phyloP scores from a whole-genome alignment of 2,329 filamentous ascomycete species.

The Aspergillus tubingensis region DNA sequence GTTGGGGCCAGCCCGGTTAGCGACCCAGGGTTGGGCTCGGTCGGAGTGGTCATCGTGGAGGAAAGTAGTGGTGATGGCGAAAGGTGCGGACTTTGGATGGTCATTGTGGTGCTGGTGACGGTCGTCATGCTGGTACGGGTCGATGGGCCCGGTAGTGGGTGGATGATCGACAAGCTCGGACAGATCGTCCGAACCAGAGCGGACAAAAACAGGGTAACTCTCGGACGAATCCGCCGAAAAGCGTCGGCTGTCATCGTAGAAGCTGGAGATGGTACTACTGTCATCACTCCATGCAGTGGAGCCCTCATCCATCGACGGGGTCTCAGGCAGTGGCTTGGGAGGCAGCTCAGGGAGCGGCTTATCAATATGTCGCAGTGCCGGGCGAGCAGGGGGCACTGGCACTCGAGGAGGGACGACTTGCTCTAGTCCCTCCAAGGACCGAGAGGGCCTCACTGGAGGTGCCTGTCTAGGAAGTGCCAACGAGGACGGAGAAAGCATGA shows the following conservation, averaged over 20 bases:
- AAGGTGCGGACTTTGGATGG: constrained; percentile 13
- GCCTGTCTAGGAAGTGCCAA: constrained; percentile 26
- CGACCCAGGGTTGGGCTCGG: constrained; percentile 24
- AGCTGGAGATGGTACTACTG: constrained; percentile 30
- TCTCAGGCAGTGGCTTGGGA: constrained; percentile 27
- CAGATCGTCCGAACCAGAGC: constrained; percentile 31
- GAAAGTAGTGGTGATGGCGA: constrained; percentile 12
- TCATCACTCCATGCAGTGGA: constrained; percentile 34
- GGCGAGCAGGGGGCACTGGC: constrained; percentile 18
- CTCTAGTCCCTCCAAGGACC: constrained; percentile 41
- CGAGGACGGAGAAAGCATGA: constrained; percentile 28
- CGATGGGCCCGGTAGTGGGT: constrained; percentile 18
- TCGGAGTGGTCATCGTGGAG: constrained; percentile 29
- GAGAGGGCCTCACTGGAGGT: constrained; percentile 37
- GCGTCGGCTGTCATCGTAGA: constrained; percentile 19
- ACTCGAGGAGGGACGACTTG: constrained; percentile 35
- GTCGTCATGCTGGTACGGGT: constrained; percentile 7
- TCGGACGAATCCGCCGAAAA: constrained; percentile 28
- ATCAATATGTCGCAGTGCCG: constrained; percentile 26
- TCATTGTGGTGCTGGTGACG: neutral
- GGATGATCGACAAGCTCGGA: constrained; percentile 29
- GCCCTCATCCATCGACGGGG: constrained; percentile 21
- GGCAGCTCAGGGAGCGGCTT: constrained; percentile 38
- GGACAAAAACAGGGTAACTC: constrained; percentile 36
- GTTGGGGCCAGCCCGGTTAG: constrained; percentile 28